phyloP scores from a whole-genome alignment of 805 yeast species.

The Diddensiella transvaalensis region DNA sequence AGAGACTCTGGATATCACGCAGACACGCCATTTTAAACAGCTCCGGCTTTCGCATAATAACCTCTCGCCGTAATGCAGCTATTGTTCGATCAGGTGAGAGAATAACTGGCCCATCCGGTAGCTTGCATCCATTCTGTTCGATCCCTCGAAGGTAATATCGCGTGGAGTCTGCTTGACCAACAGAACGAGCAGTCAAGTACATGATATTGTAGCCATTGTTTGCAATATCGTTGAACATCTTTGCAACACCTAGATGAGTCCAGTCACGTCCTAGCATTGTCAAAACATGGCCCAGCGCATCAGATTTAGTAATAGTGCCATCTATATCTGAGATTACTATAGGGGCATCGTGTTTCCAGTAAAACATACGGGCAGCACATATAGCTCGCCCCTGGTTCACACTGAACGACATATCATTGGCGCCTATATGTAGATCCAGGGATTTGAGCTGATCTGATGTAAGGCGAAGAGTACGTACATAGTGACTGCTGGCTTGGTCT shows the following conservation, averaged over 20 bases:
- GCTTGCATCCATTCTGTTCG: slow-evolving; percentile 64
- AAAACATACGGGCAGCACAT: slow-evolving; percentile 65
- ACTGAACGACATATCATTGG: slow-evolving; percentile 71
- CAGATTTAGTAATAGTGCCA: slow-evolving; percentile 96
- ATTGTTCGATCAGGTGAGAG: slow-evolving; percentile 94
- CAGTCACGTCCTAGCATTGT: slow-evolving; percentile 94
- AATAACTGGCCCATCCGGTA: slow-evolving; percentile 92
- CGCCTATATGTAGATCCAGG: slow-evolving; percentile 72
- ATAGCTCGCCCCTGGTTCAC: slow-evolving; percentile 81
- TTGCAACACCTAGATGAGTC: slow-evolving; percentile 97
- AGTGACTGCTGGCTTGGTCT: slow-evolving; percentile 33
- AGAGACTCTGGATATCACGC: slow-evolving; percentile 75
- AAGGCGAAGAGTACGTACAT: slow-evolving; percentile 81
- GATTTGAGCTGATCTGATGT: slow-evolving; percentile 84
- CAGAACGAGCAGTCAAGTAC: slow-evolving; percentile 92
- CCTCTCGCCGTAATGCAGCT: slow-evolving; percentile 90
- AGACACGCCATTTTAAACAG: slow-evolving; percentile 98
- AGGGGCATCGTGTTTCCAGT: slow-evolving; percentile 83
- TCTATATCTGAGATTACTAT: slow-evolving; percentile 96
- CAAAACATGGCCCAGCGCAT: slow-evolving; percentile 93
- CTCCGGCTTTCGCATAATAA: slow-evolving; percentile 91
- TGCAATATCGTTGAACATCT: slow-evolving; percentile 79
- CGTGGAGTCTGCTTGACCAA: slow-evolving; percentile 92
- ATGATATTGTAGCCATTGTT: slow-evolving; percentile 88
- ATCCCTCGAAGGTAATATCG: slow-evolving; percentile 77